Percentiles rank a stretch among this genome's conserved stretches.
Evolutionary conservation across 2,329 filamentous ascomycete species (phyloP).

Genomic region (Ophiosphaerella korrae): DNA sequence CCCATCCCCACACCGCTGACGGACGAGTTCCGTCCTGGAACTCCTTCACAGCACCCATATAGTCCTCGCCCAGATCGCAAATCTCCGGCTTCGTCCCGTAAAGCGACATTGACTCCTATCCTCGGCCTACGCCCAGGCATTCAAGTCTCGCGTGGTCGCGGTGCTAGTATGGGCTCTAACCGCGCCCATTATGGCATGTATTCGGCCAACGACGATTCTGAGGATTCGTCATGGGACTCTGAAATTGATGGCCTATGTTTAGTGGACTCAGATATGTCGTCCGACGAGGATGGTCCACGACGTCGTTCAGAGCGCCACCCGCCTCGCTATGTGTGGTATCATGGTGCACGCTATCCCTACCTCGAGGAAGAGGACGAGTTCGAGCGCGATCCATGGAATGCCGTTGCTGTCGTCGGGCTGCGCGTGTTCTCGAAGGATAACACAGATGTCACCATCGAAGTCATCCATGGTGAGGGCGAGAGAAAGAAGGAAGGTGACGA

Average conservation of each 20-base stretch:
- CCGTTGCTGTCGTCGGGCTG: constrained; percentile 64
- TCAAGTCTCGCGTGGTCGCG: constrained; percentile 36
- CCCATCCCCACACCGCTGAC: constrained; percentile 37
- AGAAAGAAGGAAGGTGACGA: constrained; percentile 35
- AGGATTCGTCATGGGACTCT: constrained; percentile 49
- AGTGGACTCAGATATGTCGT: constrained; percentile 26
- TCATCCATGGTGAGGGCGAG: constrained; percentile 49
- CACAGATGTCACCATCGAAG: constrained; percentile 56
- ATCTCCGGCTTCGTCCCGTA: constrained; percentile 38
- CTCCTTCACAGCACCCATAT: constrained; percentile 35
- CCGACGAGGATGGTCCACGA: constrained; percentile 14
- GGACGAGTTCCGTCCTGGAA: constrained; percentile 42
- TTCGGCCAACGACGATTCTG: constrained; percentile 39
- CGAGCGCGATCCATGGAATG: constrained; percentile 63
- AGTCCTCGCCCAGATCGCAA: constrained; percentile 37
- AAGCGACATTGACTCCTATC: constrained; percentile 45
- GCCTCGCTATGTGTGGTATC: constrained; percentile 27
- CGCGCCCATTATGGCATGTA: constrained; percentile 37
- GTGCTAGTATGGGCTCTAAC: constrained; percentile 35
- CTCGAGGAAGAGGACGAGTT: constrained; percentile 51
- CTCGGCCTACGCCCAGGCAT: constrained; percentile 43
- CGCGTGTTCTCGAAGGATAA: constrained; percentile 62
- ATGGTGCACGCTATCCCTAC: constrained; percentile 26
- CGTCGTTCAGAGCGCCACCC: constrained; percentile 16
- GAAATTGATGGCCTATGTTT: constrained; percentile 47